Percentiles rank a stretch among this genome's conserved stretches.
These are phyloP conservation scores for Puccinia triticina DNA, from an alignment of 1,284 basidiomycete genomes.

Conservation along the genomic window DNA sequence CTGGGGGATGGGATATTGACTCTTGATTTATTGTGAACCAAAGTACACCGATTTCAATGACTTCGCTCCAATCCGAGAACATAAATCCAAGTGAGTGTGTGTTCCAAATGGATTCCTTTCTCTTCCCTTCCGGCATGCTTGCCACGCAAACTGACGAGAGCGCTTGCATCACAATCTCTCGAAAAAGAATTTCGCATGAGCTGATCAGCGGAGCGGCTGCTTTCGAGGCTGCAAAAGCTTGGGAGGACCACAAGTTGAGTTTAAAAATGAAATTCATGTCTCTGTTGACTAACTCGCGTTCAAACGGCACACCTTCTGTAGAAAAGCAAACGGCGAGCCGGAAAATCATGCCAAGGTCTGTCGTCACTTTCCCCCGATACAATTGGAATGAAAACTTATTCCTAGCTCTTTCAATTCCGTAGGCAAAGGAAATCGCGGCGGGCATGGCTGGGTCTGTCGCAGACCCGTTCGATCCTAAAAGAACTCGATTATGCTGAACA, in stretches of 20 bases:
- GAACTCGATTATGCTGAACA: not conserved
- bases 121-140: not conserved
- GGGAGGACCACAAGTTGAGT: slow-evolving; percentile 51
- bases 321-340: slow-evolving; percentile 46
- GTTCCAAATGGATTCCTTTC: not conserved
- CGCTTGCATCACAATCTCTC: too few species aligned
- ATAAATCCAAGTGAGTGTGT: slow-evolving; percentile 37
- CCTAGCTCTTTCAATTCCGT: not conserved
- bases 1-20: not conserved
- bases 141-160: not conserved
- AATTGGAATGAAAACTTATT: not conserved
- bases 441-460: slow-evolving; percentile 37
- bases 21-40: not conserved
- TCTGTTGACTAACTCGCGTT: not conserved
- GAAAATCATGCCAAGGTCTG: slow-evolving; percentile 45
- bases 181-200: slow-evolving; percentile 45
- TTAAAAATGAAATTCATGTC: not conserved
- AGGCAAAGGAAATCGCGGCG: slow-evolving; percentile 51
- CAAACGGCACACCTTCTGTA: not conserved
- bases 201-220: slow-evolving; percentile 50
- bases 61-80: slow-evolving; percentile 24
- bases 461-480: not conserved
- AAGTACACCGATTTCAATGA: slow-evolving; percentile 41
- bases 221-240: slow-evolving; percentile 48
- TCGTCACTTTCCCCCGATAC: not conserved